Base-by-base conservation (phyloP, 192 early-diverging fungal species). In the Thamnidium elegans region DNA sequence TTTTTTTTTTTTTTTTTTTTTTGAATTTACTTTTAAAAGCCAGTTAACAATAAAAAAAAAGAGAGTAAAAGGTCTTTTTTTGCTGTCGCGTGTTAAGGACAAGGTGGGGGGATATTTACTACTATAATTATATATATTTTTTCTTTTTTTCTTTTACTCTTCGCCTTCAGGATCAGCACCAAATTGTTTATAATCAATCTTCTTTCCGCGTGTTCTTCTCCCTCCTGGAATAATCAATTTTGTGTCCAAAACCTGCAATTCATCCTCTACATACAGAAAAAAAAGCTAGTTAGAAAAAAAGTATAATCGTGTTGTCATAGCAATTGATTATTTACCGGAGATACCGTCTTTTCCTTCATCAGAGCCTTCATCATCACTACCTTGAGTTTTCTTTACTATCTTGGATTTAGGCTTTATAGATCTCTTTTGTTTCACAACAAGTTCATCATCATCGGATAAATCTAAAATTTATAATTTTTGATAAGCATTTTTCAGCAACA, bases 161-260 rank as follows among this genome's bases (percentile, higher is more conserved):
- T 78, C 77, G 34, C 76, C 80, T 6, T 69, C 71, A 17, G 76
- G 74, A 70, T 74, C 83, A 56, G 84, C 89, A 53, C 87, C 83
- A 70, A 90, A 89, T 69, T 87, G 77, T 14, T 81, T 80, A 67
- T 77, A 91, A 70, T 91, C 89, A 67, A 91, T 84, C 74, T 83
- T 87, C 56, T 81, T 81, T 13, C 89, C 89, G 44, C 89, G 71
- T 15, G 88, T 91, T 32, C 89, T 77, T 58, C 89, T 79, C 20
- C 86, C 82, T 20, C 72, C 70, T 36, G 67, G 66, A 62, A 91
- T 91, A 63, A 91, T 89, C 67, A 79, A 75, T 21, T 75, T 78
- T 32, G 70, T 80, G 58, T 91, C 87, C 43, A 91, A 69, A 54
- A 70, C 77, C 48, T 79, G 79, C 54, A 86, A 56, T 39, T 89